A percentile compares a stretch with the other conserved stretches of the same genome.
Evolutionary conservation across 352 stramenopile species (phyloP).

Genomic region (Phytophthora litchii): DNA sequence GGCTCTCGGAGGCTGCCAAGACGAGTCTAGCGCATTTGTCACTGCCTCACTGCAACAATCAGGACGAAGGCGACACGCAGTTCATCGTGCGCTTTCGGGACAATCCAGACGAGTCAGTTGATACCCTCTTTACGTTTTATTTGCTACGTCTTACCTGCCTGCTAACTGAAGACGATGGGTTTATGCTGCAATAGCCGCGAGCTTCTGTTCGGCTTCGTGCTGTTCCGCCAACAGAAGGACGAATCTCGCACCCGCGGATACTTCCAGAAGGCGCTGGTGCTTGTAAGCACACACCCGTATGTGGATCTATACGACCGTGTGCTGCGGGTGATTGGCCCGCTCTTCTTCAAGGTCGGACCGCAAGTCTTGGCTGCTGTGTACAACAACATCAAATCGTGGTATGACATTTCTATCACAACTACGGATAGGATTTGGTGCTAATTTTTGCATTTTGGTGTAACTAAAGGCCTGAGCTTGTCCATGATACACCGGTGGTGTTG

Average conservation of each 20-base stretch:
- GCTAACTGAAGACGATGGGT: slow-evolving; percentile 20
- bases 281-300: slow-evolving; percentile 72
- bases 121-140: not conserved
- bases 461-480: slow-evolving; percentile 55
- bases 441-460: not conserved
- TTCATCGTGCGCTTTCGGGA: slow-evolving; percentile 80
- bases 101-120: slow-evolving; percentile 38
- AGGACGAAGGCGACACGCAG: slow-evolving; percentile 87
- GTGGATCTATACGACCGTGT: slow-evolving; percentile 83
- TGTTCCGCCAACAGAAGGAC: slow-evolving; percentile 87
- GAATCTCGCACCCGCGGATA: slow-evolving; percentile 70
- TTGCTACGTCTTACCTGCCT: not conserved
- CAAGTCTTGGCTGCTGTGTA: slow-evolving; percentile 74
- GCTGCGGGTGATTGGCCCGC: slow-evolving; percentile 66
- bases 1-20: slow-evolving; percentile 54
- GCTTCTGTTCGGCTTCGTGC: slow-evolving; percentile 84
- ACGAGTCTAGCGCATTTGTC: slow-evolving; percentile 77
- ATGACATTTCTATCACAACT: slow-evolving; percentile 3
- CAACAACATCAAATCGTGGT: slow-evolving; percentile 77
- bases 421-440: slow-evolving; percentile 1
- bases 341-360: slow-evolving; percentile 80
- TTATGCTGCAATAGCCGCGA: slow-evolving; percentile 21
- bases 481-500: slow-evolving; percentile 55
- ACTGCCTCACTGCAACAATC: slow-evolving; percentile 88
- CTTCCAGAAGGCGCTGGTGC: slow-evolving; percentile 86